phyloP scores from a whole-genome alignment of 495 filamentous ascomycete species.

The Apodospora peruviana region DNA sequence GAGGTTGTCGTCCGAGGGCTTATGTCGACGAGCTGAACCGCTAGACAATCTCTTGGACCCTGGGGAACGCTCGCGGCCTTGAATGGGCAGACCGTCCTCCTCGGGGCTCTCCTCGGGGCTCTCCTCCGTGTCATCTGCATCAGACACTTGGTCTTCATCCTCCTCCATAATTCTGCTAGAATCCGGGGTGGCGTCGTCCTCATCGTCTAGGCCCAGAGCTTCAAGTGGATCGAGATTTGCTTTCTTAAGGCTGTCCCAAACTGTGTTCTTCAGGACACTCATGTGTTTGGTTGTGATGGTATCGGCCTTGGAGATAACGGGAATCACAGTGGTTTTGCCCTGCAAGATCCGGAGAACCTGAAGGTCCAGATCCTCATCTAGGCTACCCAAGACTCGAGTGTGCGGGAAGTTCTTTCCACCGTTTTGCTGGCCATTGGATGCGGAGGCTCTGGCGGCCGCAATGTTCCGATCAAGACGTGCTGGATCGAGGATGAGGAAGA shows the following conservation, averaged over 20 bases:
- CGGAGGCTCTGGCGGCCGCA: conserved; percentile 54
- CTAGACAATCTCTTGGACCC: conserved; percentile 43
- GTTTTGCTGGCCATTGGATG: conserved; percentile 48
- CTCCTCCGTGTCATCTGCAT: conserved; percentile 15
- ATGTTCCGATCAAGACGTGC: conserved; percentile 79
- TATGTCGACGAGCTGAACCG: conserved; percentile 41
- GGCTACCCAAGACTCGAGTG: conserved; percentile 53
- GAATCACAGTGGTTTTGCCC: conserved; percentile 93
- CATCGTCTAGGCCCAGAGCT: conserved; percentile 72
- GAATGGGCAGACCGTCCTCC: conserved; percentile 23
- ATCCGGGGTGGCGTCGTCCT: conserved; percentile 49
- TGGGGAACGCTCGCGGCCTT: conserved; percentile 27
- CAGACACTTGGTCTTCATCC: conserved; percentile 42
- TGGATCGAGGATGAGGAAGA: conserved; percentile 89
- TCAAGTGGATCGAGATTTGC: conserved; percentile 87
- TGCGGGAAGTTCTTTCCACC: conserved; percentile 41
- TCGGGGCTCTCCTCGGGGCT: conserved; percentile 18
- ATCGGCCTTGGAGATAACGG: conserved; percentile 95
- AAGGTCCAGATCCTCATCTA: conserved; percentile 87
- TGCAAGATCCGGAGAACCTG: conserved; percentile 83
- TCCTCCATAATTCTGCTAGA: conserved; percentile 55
- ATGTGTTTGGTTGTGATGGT: conserved; percentile 92
- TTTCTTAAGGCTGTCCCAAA: conserved; percentile 80
- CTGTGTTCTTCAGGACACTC: conserved; percentile 83
- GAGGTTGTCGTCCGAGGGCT: conserved; percentile 26